A percentile compares a stretch with the other conserved stretches of the same genome.
Evolutionary conservation across 1,284 basidiomycete species (phyloP).

Genomic region (Malassezia pachydermatis): DNA sequence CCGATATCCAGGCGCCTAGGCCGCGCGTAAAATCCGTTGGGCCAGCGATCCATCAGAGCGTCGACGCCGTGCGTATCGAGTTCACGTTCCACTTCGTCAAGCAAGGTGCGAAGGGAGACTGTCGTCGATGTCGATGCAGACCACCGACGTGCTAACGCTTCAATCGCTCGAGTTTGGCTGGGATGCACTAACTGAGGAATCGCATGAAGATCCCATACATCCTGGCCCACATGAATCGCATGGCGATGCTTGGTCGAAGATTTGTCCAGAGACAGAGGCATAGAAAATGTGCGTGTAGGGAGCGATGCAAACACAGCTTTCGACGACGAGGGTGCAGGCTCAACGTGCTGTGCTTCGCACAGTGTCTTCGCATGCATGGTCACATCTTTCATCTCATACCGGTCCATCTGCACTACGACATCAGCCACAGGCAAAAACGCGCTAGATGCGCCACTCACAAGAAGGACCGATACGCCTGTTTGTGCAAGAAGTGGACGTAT

Average conservation of each 20-base stretch:
- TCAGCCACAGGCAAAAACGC: constrained; percentile 15
- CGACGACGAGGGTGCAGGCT: not conserved
- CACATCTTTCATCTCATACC: constrained; percentile 12
- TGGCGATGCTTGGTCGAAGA: not conserved
- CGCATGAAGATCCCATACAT: constrained; percentile 3
- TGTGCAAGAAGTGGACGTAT: constrained; percentile 3
- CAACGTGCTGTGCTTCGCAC: not conserved
- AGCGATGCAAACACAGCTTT: not conserved
- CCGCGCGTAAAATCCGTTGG: constrained; percentile 13
- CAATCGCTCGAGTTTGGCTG: constrained; percentile 17
- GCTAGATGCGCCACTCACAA: constrained; percentile 19
- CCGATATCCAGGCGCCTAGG: constrained; percentile 11
- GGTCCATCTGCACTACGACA: constrained; percentile 17
- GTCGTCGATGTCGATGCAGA: not conserved
- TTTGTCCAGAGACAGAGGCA: constrained; percentile 1
- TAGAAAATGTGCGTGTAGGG: not conserved
- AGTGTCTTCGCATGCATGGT: constrained; percentile 1
- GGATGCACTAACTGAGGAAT: constrained; percentile 10
- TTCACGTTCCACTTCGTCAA: not conserved
- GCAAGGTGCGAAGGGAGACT: not conserved
- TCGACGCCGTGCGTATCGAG: constrained; percentile 5
- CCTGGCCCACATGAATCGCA: constrained; percentile 5
- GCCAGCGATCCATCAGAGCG: constrained; percentile 1
- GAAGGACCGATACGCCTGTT: constrained; percentile 8
- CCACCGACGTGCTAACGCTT: constrained; percentile 10